These are phyloP conservation scores for Amaranthus cruentus DNA, from an alignment of 148 eudicot species.

Conservation along the genomic window DNA sequence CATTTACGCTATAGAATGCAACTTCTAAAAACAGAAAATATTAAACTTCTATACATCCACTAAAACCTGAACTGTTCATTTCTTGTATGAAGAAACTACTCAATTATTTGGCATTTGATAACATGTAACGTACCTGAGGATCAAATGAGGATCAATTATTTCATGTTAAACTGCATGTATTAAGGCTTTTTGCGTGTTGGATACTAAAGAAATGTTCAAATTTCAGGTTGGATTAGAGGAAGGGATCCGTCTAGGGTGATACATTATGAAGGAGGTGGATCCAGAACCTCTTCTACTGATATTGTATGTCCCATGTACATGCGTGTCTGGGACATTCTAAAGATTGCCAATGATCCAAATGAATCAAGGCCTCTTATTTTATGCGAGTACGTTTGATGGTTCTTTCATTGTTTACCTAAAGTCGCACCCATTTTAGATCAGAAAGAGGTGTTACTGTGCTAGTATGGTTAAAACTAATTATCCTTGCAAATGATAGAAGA, in stretches of 20 bases:
- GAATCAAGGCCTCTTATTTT: constrained; percentile 86
- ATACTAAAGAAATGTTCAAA: constrained; percentile 11
- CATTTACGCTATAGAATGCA: background rate
- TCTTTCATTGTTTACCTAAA: constrained; percentile 9
- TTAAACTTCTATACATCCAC: background rate
- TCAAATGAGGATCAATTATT: background rate
- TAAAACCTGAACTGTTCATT: background rate
- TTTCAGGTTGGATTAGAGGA: constrained; percentile 86
- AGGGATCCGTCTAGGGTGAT: constrained; percentile 80
- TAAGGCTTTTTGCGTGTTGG: background rate
- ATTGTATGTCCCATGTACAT: constrained; percentile 97
- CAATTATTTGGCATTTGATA: background rate
- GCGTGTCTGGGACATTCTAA: constrained; percentile 86
- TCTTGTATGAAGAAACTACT: background rate
- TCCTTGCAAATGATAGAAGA: background rate
- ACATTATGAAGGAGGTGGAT: constrained; percentile 98
- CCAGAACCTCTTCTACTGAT: constrained; percentile 90
- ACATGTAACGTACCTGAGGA: background rate
- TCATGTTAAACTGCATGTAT: constrained; percentile 4
- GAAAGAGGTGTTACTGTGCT: constrained; percentile 1
- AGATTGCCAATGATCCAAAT: constrained; percentile 80
- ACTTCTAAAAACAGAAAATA: background rate
- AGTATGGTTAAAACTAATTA: background rate
- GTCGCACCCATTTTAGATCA: background rate
- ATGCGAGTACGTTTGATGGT: constrained; percentile 79